Conservation (phyloP, 2,329 filamentous ascomycete genomes). For the Gyromitra esculenta region DNA sequence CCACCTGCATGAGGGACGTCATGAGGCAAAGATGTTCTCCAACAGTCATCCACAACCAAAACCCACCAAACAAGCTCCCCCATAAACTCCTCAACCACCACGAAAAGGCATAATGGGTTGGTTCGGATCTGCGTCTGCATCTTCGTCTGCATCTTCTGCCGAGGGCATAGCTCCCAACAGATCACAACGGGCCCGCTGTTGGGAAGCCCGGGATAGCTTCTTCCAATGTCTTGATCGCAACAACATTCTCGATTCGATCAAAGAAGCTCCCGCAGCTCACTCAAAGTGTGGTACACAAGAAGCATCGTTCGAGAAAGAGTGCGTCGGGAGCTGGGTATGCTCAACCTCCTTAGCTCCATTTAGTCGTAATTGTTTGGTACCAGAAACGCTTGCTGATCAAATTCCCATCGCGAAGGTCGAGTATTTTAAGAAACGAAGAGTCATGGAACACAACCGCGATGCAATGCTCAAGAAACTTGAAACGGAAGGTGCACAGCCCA, state of each 20-base stretch:
- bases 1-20: conserved; percentile 11
- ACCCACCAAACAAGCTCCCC: conserved; percentile 19
- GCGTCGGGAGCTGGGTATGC: conserved; percentile 88
- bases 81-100: conserved; percentile 6
- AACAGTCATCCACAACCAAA: conserved; percentile 7
- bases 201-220: conserved; percentile 87
- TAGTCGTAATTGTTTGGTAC: neutral
- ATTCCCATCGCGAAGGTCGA: conserved; percentile 72
- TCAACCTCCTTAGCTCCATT: neutral
- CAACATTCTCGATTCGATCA: conserved; percentile 79
- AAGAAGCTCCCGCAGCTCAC: conserved; percentile 67
- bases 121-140: conserved; percentile 58
- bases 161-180: conserved; percentile 80
- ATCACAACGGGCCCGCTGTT: conserved; percentile 82
- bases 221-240: conserved; percentile 86
- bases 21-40: conserved; percentile 16
- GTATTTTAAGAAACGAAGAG: conserved; percentile 96
- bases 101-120: conserved; percentile 64
- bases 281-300: conserved; percentile 71
- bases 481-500: conserved; percentile 74
- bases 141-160: conserved; percentile 61
- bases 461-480: conserved; percentile 79
- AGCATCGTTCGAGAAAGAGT: conserved; percentile 80
- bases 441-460: conserved; percentile 89
- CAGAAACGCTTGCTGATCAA: neutral